phyloP scores from a whole-genome alignment of 257 asterid species.

The Solanum pennellii region DNA sequence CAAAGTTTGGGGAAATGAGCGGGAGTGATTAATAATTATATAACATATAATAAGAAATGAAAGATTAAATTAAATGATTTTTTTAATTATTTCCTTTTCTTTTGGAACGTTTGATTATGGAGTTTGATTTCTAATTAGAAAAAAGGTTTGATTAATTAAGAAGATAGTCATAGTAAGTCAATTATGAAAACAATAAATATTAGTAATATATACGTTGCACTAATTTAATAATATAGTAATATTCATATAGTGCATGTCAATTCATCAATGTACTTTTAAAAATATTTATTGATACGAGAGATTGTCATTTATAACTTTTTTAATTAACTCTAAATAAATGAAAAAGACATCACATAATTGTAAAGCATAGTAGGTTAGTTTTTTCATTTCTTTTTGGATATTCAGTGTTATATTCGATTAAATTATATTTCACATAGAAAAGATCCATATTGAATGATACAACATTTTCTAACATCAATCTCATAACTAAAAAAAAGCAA shows the following conservation, averaged over 20 bases:
- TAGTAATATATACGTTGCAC: not conserved
- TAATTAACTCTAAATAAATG: no score
- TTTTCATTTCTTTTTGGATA: no score
- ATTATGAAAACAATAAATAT: not conserved
- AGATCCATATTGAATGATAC: accelerated
- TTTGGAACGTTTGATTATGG: not conserved
- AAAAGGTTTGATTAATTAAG: not conserved
- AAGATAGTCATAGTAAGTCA: not conserved
- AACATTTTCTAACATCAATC: no score
- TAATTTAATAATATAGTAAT: not conserved
- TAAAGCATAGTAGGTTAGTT: no score
- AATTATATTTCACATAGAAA: no score
- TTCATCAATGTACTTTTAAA: not conserved
- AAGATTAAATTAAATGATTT: not conserved
- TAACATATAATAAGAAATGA: not conserved
- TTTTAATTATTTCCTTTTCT: no score
- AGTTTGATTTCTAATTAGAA: not conserved
- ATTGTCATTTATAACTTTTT: no score
- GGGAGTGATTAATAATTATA: not conserved
- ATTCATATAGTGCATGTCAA: not conserved
- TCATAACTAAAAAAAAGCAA: no score
- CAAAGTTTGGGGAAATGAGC: not conserved
- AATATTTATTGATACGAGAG: no score
- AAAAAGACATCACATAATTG: no score
- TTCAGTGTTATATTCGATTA: no score